Conservation (phyloP, 345 rosid genomes). For the Camelina sativa region DNA sequence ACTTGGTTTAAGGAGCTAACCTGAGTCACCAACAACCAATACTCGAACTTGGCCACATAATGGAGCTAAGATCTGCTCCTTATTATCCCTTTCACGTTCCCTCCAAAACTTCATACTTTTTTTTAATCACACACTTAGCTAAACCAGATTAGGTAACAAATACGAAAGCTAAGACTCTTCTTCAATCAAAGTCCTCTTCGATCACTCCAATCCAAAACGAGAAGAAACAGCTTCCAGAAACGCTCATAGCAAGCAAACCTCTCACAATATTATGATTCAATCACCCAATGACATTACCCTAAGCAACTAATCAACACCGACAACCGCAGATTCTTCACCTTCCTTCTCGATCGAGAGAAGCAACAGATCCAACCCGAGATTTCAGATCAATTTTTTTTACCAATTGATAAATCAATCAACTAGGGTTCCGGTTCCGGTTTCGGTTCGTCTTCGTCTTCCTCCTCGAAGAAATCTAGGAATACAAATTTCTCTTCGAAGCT, state of each 20-base stretch:
- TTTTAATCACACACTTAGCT: not conserved
- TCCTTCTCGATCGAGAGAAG: constrained; percentile 19
- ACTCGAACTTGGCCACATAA: constrained; percentile 97
- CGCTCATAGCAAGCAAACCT: constrained; percentile 22
- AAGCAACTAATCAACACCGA: not conserved
- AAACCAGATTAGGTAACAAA: constrained; percentile 6
- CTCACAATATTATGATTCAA: not conserved
- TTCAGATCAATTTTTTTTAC: constrained; percentile 13
- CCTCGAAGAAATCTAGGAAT: constrained; percentile 15
- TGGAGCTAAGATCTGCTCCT: constrained; percentile 74
- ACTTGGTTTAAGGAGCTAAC: constrained; percentile 37
- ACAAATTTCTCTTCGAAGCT: not conserved
- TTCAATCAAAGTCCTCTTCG: constrained; percentile 14
- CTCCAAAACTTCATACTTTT: constrained; percentile 76
- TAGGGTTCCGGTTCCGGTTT: constrained; percentile 31
- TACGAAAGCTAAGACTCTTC: not conserved
- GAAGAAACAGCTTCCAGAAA: constrained; percentile 14
- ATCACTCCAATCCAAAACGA: not conserved
- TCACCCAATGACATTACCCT: not conserved
- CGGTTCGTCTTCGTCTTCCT: constrained; percentile 29
- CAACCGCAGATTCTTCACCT: constrained; percentile 21
- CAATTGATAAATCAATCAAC: constrained; percentile 8
- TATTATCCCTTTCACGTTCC: constrained; percentile 86
- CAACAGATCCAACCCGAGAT: not conserved
- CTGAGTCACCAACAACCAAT: constrained; percentile 97